Evolutionary conservation across 2,329 filamentous ascomycete species (phyloP).

Genomic region (Beauveria australis): DNA sequence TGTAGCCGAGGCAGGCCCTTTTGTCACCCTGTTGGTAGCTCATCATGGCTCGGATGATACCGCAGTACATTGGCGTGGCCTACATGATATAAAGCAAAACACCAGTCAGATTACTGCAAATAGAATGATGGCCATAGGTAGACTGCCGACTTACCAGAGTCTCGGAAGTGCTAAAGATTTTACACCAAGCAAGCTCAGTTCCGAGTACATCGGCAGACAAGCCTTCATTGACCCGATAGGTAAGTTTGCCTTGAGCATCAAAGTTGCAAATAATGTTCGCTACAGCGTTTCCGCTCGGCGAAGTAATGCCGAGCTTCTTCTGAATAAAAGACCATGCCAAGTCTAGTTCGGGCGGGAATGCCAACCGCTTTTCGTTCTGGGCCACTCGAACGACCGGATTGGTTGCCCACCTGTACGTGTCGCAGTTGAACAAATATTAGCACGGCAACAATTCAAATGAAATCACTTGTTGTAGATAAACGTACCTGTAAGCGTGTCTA

Average conservation of each 20-base stretch:
- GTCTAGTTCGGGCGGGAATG: not conserved
- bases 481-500: not conserved
- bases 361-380: not conserved
- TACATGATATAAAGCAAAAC: not conserved
- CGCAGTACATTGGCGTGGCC: slow-evolving; percentile 2
- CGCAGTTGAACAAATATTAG: not conserved
- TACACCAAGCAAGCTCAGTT: slow-evolving; percentile 3
- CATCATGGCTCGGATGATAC: not conserved
- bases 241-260: not conserved
- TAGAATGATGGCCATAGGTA: not conserved
- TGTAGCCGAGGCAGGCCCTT: not conserved
- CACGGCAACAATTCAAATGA: too few relatives aligned
- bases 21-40: slow-evolving; percentile 4
- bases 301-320: not conserved
- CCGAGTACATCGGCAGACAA: not conserved
- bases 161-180: not conserved
- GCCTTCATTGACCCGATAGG: not conserved
- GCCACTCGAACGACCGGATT: not conserved
- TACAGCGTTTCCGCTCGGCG: not conserved
- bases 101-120: too few relatives aligned
- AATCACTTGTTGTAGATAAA: too few relatives aligned
- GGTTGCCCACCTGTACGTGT: not conserved
- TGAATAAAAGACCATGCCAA: slow-evolving; percentile 1
- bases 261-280: slow-evolving; percentile 1
- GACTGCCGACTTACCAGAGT: not conserved